phyloP scores from a whole-genome alignment of 192 early-diverging fungal genomes.

The Backusella morwellensis region DNA sequence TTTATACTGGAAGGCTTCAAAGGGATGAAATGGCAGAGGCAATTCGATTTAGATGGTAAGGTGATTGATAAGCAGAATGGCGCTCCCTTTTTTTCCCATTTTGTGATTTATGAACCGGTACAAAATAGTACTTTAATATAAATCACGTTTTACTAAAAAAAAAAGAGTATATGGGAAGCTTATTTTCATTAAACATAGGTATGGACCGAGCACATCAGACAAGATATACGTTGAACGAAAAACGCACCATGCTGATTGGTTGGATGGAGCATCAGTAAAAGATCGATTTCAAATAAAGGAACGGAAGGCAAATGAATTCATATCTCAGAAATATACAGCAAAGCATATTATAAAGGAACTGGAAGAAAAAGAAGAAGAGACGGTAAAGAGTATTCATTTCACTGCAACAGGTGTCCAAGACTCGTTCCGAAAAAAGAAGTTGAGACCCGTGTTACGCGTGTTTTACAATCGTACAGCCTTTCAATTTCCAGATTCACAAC shows the following conservation, averaged over 20 bases:
- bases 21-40: slow-evolving; percentile 81
- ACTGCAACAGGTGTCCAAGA: slow-evolving; percentile 61
- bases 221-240: slow-evolving; percentile 91
- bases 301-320: slow-evolving; percentile 71
- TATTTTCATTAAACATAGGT: not conserved
- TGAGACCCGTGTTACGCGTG: slow-evolving; percentile 70
- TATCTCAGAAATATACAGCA: slow-evolving; percentile 59
- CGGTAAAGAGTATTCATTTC: slow-evolving; percentile 53
- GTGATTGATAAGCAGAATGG: too few relatives aligned
- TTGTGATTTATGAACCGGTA: not conserved
- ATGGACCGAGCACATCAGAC: slow-evolving; percentile 34
- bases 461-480: slow-evolving; percentile 92
- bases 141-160: too few relatives aligned
- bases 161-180: too few relatives aligned
- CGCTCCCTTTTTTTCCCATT: not conserved
- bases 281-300: slow-evolving; percentile 83
- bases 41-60: slow-evolving; percentile 86
- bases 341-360: slow-evolving; percentile 61
- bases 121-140: too few relatives aligned
- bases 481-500: slow-evolving; percentile 82
- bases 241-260: slow-evolving; percentile 73
- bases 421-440: slow-evolving; percentile 53
- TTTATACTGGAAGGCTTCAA: slow-evolving; percentile 80
- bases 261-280: slow-evolving; percentile 52
- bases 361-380: slow-evolving; percentile 62